These are phyloP conservation scores for Fusarium clavum DNA, from an alignment of 2,329 filamentous ascomycete species.

Conservation along the genomic window DNA sequence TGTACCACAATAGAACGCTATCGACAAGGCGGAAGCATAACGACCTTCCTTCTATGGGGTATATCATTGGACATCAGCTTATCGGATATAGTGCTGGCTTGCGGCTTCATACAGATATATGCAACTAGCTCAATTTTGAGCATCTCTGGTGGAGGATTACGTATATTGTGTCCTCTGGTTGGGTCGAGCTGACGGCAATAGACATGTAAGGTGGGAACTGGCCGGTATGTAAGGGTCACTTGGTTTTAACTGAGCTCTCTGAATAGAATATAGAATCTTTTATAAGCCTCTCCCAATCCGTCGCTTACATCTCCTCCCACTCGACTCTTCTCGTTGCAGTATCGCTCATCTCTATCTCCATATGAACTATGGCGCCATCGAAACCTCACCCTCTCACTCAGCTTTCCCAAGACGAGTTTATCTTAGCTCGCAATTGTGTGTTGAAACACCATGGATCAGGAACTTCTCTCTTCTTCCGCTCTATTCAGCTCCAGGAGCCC, in stretches of 20 bases:
- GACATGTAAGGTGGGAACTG: neutral
- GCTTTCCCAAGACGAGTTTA: conserved; percentile 63
- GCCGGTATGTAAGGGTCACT: neutral
- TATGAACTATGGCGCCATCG: neutral
- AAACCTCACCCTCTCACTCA: conserved; percentile 60
- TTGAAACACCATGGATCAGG: conserved; percentile 48
- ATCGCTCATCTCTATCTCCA: neutral
- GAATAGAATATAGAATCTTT: neutral
- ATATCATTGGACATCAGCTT: neutral
- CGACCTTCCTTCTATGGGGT: neutral
- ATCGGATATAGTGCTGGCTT: neutral
- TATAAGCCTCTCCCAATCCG: neutral
- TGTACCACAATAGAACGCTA: neutral
- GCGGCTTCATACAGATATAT: neutral
- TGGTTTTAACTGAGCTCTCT: neutral
- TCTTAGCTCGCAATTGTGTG: conserved; percentile 58
- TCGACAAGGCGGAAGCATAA: neutral
- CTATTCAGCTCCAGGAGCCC: conserved; percentile 71
- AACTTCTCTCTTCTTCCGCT: conserved; percentile 60
- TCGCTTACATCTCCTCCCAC: neutral
- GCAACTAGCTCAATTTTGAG: neutral
- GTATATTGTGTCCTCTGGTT: neutral
- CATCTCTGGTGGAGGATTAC: neutral
- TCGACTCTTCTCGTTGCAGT: neutral
- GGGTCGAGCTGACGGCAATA: neutral